Evolutionary conservation across 2,329 filamentous ascomycete species (phyloP).

Genomic region (Cryphonectria nitschkei): DNA sequence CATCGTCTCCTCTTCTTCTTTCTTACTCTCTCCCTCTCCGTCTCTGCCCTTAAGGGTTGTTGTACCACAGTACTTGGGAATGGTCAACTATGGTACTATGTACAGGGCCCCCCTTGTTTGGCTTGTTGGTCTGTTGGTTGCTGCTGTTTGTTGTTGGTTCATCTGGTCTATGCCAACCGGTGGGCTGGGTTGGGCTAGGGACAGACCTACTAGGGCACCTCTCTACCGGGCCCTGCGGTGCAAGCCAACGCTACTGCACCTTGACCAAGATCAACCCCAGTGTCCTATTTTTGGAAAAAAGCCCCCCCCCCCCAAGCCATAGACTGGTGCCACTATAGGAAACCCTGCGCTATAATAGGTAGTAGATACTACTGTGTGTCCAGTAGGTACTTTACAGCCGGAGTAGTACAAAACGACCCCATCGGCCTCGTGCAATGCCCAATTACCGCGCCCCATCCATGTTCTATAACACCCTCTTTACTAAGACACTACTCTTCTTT

Average conservation of each 20-base stretch:
- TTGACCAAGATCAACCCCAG: conserved; percentile 6
- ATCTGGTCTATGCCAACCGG: no score
- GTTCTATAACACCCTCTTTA: not conserved
- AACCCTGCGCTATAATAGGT: not conserved
- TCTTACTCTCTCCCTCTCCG: no score
- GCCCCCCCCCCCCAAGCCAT: not conserved
- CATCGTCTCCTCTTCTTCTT: not conserved
- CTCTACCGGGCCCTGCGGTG: conserved; percentile 20
- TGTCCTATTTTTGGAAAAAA: conserved; percentile 24
- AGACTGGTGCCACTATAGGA: not conserved
- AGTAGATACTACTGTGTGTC: no score
- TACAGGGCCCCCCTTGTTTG: not conserved
- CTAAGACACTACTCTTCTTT: not conserved
- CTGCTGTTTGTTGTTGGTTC: not conserved
- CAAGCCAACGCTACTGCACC: conserved; percentile 29
- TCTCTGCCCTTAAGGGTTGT: no score
- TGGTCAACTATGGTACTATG: not conserved
- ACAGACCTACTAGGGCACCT: not conserved
- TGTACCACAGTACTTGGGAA: not conserved
- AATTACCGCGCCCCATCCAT: not conserved
- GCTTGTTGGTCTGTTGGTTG: no score
- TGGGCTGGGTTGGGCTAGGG: not conserved
- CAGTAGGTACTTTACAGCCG: no score
- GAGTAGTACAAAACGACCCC: not conserved
- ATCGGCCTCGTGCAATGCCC: not conserved